phyloP scores from a whole-genome alignment of 371 early-diverging fungal species.

The Synchytrium microbalum region DNA sequence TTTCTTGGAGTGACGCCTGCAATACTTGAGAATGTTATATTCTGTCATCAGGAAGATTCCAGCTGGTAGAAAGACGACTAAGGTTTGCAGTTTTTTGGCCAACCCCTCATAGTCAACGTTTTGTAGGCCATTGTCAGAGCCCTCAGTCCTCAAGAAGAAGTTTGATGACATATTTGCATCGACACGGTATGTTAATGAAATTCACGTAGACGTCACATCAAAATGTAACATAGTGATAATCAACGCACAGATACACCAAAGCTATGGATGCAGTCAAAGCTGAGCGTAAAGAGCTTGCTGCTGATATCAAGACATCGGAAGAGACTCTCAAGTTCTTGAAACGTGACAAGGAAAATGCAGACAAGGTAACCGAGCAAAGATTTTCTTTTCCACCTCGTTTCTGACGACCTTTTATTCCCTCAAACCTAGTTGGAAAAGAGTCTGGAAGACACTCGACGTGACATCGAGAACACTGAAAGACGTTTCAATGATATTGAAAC shows the following conservation, averaged over 20 bases:
- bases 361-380: slow-evolving; percentile 38
- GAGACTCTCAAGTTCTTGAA: slow-evolving; percentile 58
- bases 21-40: slow-evolving; percentile 97
- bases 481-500: not conserved
- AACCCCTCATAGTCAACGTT: not conserved
- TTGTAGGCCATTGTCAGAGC: slow-evolving; percentile 86
- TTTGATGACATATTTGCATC: slow-evolving; percentile 99
- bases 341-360: slow-evolving; percentile 64
- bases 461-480: not conserved
- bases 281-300: slow-evolving; percentile 62
- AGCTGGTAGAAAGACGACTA: slow-evolving; percentile 60
- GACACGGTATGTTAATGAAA: slow-evolving; percentile 53
- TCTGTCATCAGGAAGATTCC: slow-evolving; percentile 99
- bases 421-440: not conserved
- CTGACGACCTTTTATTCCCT: not conserved
- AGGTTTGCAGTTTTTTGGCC: not conserved
- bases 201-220: slow-evolving; percentile 3
- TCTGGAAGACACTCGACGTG: not conserved
- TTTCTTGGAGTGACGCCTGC: slow-evolving; percentile 87
- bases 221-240: slow-evolving; percentile 10
- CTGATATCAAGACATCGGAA: slow-evolving; percentile 59
- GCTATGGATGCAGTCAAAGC: slow-evolving; percentile 79
- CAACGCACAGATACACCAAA: slow-evolving; percentile 67
- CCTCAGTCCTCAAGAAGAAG: slow-evolving; percentile 87
- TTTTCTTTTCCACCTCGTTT: slow-evolving; percentile 10